Conservation (phyloP, 495 filamentous ascomycete genomes). For the Neurospora intermedia region DNA sequence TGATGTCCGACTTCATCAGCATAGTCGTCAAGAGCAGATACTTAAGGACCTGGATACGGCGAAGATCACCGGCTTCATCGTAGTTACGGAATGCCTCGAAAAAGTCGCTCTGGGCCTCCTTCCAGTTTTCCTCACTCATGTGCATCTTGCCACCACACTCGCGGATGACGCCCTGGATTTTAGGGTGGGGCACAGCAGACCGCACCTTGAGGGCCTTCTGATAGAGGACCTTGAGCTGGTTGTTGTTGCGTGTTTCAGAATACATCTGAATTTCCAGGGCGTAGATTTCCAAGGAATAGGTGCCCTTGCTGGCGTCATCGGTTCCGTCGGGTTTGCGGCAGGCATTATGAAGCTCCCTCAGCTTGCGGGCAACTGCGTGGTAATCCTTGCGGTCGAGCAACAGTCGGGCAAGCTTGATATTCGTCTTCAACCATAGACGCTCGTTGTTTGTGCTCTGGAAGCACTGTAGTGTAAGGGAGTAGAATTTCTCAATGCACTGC, state of each 20-base stretch:
- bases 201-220: constrained; percentile 80
- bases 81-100: constrained; percentile 99
- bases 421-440: constrained; percentile 94
- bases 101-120: constrained; percentile 92
- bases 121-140: constrained; percentile 99
- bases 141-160: constrained; percentile 99
- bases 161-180: constrained; percentile 97
- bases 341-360: constrained; percentile 78
- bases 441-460: constrained; percentile 98
- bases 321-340: constrained; percentile 83
- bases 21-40: constrained; percentile 94
- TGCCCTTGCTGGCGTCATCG: constrained; percentile 93
- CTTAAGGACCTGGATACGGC: constrained; percentile 94
- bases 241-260: constrained; percentile 92
- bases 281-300: constrained; percentile 91
- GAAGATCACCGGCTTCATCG: constrained; percentile 91
- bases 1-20: constrained; percentile 99
- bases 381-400: constrained; percentile 91
- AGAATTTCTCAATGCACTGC: constrained; percentile 90
- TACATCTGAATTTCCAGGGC: constrained; percentile 99
- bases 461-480: constrained; percentile 80
- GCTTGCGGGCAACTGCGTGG: constrained; percentile 64
- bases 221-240: constrained; percentile 88
- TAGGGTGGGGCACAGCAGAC: constrained; percentile 93
- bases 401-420: constrained; percentile 87